Base-by-base conservation (phyloP, 2,329 filamentous ascomycete species). In the Fusarium algeriense region DNA sequence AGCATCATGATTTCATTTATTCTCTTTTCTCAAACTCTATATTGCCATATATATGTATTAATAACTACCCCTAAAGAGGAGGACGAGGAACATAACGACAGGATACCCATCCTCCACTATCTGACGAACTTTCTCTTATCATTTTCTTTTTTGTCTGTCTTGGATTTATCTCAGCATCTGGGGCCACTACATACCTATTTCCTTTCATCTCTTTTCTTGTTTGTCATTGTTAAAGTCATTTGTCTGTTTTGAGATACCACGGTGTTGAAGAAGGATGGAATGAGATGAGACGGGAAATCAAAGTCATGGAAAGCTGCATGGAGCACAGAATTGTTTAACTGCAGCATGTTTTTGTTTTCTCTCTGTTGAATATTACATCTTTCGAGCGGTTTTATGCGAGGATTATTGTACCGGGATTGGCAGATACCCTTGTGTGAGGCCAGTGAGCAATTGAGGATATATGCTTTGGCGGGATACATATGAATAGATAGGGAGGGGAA, bases 171-270 rank as follows among this genome's bases (percentile, higher is more conserved):
- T 52, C 60, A 53, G 66, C 66, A 62, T 70, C 54, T 45, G 53
- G 50, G 52, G 38, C 48, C 45, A 49, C 43, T 53, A 57, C 60
- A 72, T 70, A 60, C 58, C 58, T 58, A 50, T 55, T 60, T 62
- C 37, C 52, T 57, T 67, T 64, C 60, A 38, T 44, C 38, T 40
- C 48, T 57, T 41, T 34, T 52, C 32, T 69, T 17, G 17, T 45
- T 30, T 46, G 40, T n/a, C 30, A 40, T 68, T 63, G 60, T 67
- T 65, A 72, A 11, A 9, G 34, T 26, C 7, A 15, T 52, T 65
- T 74, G 64, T 67, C 70, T 65, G 64, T 70, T 70, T 76, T 69
- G 70, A 77, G 75, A 76, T 76, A 76, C 75, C 75, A 76, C 66
- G 75, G 69, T 71, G 69, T 72, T 71, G 69, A 66, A 69, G 69